Conservation (phyloP, 225 moss, liverwort and hornwort genomes). For the Rhytidiadelphus loreus region DNA sequence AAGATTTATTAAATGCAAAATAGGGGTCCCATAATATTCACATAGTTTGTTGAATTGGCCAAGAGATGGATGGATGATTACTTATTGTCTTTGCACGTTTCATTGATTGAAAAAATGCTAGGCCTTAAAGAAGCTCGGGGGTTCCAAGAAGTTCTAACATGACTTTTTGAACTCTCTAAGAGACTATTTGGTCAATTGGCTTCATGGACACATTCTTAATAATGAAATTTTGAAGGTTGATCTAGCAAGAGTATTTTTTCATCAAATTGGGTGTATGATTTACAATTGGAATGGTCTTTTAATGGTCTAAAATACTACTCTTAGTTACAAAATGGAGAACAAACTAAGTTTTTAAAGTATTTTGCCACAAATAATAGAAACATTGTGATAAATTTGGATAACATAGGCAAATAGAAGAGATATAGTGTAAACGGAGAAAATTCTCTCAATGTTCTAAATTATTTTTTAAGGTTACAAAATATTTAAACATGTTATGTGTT, state of each 20-base stretch:
- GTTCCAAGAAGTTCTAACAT: not conserved
- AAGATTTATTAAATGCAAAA: too few relatives aligned
- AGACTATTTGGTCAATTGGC: accelerated
- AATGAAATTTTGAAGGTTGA: not conserved
- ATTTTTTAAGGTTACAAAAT: not conserved
- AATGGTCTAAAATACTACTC: not conserved
- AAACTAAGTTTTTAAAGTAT: not conserved
- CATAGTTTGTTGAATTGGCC: not conserved
- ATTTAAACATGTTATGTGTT: too few relatives aligned
- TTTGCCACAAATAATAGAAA: not conserved
- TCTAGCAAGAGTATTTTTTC: too few relatives aligned
- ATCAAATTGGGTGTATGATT: not conserved
- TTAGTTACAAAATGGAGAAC: too few relatives aligned
- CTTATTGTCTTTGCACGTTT: not conserved
- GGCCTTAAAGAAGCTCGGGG: accelerated
- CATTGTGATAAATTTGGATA: not conserved
- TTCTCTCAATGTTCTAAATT: not conserved
- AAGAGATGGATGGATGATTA: not conserved
- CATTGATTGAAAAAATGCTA: not conserved
- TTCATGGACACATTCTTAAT: accelerated
- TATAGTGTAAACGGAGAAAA: accelerated
- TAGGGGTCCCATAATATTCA: accelerated
- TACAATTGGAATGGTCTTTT: not conserved
- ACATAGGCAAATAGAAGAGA: accelerated
- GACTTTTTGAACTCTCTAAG: not conserved